A percentile compares a stretch with the other conserved stretches of the same genome.
Conservation (phyloP, 1,139 yeast species). For the Taphrina wiesneri region DNA sequence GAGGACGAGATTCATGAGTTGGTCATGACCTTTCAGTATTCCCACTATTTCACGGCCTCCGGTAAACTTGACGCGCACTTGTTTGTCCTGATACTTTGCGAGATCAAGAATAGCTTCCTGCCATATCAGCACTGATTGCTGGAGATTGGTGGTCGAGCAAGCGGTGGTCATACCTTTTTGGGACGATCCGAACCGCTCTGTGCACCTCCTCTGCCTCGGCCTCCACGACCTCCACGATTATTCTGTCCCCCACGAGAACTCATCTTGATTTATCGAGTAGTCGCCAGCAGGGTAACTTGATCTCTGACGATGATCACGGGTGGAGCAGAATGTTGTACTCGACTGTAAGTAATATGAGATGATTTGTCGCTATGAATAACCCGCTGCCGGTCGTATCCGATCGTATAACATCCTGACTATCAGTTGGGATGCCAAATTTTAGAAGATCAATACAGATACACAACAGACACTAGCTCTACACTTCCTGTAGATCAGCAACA, state of each 20-base stretch:
- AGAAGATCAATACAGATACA: no score
- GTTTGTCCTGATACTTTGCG: conserved; percentile 70
- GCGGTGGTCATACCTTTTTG: conserved; percentile 16
- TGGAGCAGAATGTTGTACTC: neutral
- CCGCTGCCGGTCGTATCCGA: neutral
- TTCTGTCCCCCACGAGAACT: conserved; percentile 20
- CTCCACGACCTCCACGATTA: conserved; percentile 40
- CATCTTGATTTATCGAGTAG: no score
- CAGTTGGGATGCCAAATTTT: no score
- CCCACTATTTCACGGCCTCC: conserved; percentile 89
- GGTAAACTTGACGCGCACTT: conserved; percentile 73
- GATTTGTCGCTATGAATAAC: neutral
- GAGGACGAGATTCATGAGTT: conserved; percentile 86
- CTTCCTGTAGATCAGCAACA: no score
- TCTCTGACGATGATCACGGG: no score
- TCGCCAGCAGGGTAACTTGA: no score
- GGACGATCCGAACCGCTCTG: conserved; percentile 21
- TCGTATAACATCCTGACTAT: neutral
- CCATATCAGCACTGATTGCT: neutral
- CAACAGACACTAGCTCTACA: no score
- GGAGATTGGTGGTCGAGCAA: neutral
- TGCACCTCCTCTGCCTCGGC: conserved; percentile 58
- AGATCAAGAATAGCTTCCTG: conserved; percentile 87
- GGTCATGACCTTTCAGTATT: conserved; percentile 81
- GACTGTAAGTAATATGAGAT: neutral